These are phyloP conservation scores for Acacia confusa DNA, from an alignment of 306 rosid genomes.

Conservation along the genomic window DNA sequence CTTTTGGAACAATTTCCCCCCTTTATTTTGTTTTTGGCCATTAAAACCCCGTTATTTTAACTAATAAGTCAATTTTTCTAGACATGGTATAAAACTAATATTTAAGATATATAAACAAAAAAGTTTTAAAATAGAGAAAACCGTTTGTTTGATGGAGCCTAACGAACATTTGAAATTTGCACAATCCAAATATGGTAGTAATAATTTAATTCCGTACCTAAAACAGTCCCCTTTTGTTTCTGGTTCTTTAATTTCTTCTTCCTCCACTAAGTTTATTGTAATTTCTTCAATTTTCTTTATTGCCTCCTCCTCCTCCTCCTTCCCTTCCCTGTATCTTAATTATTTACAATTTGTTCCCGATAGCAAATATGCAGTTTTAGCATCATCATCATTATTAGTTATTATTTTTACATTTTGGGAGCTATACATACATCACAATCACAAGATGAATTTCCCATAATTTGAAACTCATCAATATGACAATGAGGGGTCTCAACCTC, in stretches of 20 bases:
- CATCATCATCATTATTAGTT: neutral
- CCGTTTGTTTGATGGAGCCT: neutral
- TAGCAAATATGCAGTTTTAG: conserved; percentile 6
- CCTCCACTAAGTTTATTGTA: neutral
- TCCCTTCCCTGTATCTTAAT: neutral
- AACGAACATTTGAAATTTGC: neutral
- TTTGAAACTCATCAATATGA: neutral
- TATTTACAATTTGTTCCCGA: neutral
- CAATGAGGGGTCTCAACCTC: neutral
- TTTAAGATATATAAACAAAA: neutral
- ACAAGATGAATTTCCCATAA: neutral
- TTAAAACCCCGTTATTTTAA: neutral
- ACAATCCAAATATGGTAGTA: conserved; percentile 23
- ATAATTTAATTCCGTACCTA: neutral
- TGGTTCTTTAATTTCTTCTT: neutral
- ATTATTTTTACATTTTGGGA: conserved; percentile 18
- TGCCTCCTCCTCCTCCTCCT: neutral
- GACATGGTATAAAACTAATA: neutral
- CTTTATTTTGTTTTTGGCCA: no score
- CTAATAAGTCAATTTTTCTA: neutral
- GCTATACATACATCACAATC: neutral
- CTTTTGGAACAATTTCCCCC: no score
- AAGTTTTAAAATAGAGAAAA: neutral
- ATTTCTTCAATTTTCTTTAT: neutral
- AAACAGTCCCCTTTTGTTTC: neutral